These are phyloP conservation scores for Coemansia sp. DNA, from an alignment of 192 early-diverging fungal species.

Conservation along the genomic window DNA sequence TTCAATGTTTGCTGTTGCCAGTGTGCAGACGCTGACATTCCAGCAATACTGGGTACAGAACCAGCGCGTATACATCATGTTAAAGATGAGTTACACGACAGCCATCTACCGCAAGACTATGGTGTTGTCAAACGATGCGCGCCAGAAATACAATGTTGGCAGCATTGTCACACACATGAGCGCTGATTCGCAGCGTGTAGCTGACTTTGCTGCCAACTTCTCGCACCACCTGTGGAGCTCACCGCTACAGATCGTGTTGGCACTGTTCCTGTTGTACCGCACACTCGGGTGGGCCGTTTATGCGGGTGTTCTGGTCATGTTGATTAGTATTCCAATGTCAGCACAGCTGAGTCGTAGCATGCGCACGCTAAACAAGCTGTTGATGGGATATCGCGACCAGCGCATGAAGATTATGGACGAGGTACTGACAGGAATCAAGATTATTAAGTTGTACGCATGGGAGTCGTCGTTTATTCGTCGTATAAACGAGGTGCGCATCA, in stretches of 20 bases:
- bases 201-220: background rate
- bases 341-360: conserved; percentile 47
- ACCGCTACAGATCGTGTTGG: conserved; percentile 15
- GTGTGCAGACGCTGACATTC: background rate
- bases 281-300: conserved; percentile 20
- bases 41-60: background rate
- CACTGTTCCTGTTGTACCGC: conserved; percentile 18
- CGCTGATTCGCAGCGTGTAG: conserved; percentile 49
- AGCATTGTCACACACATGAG: conserved; percentile 69
- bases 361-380: background rate
- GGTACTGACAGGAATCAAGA: conserved; percentile 53
- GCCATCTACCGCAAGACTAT: conserved; percentile 21
- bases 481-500: conserved; percentile 62
- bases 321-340: conserved; percentile 34
- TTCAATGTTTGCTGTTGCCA: conserved; percentile 16
- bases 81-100: background rate
- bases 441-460: conserved; percentile 67
- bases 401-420: conserved; percentile 60
- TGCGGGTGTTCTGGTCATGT: conserved; percentile 12
- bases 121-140: conserved; percentile 35
- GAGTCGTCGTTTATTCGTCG: conserved; percentile 56
- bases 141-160: conserved; percentile 75
- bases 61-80: background rate
- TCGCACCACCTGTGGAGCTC: conserved; percentile 32
- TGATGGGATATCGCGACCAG: conserved; percentile 42